A percentile compares a stretch with the other conserved stretches of the same genome.
These are phyloP conservation scores for Plasmodium blacklocki DNA, from an alignment of 169 alveolate species.

Conservation along the genomic window DNA sequence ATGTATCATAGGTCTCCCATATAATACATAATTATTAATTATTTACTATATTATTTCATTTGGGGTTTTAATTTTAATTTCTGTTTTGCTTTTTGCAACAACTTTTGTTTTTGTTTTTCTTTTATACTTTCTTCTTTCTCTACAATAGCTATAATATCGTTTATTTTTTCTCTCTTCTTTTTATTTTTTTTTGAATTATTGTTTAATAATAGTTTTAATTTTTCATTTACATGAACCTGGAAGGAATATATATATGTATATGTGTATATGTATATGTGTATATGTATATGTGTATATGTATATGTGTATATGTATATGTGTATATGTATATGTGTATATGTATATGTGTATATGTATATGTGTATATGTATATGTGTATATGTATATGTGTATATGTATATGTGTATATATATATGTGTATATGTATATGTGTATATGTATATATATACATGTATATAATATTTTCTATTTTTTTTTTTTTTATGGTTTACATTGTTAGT, in stretches of 20 bases:
- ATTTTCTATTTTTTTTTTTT: neutral
- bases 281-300: neutral
- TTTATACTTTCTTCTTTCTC: conserved; percentile 56
- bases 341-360: neutral
- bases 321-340: neutral
- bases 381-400: neutral
- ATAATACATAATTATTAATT: neutral
- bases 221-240: conserved; percentile 38
- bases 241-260: neutral
- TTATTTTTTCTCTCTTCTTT: conserved; percentile 41
- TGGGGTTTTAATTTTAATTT: conserved; percentile 36
- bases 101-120: conserved; percentile 30
- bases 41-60: conserved; percentile 1
- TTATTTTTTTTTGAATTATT: conserved; percentile 21
- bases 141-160: conserved; percentile 58
- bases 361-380: neutral
- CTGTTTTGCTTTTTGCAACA: conserved; percentile 47
- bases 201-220: conserved; percentile 25
- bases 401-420: neutral
- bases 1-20: neutral
- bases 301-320: neutral
- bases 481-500: neutral
- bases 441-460: neutral
- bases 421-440: neutral
- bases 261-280: neutral